Base-by-base conservation (phyloP, 2,329 filamentous ascomycete species). In the Diaporthe velutina region DNA sequence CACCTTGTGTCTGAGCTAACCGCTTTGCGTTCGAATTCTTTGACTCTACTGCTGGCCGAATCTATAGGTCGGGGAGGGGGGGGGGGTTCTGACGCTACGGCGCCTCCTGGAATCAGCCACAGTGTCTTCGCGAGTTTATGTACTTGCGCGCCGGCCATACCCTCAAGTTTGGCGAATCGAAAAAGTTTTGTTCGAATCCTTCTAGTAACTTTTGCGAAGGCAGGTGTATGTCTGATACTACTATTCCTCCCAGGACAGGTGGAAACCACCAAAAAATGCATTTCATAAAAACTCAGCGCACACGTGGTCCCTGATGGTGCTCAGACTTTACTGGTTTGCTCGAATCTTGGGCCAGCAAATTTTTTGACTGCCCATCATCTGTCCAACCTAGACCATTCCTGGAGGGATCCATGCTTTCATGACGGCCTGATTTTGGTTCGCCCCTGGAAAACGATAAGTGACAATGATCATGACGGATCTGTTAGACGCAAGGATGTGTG, bases 201-300 rank as follows among this genome's bases (percentile, higher is more conserved):
- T n/a, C 6, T 35, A 4, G 8, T 9, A 19, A 25, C n/a, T n/a
- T n/a, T 25, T 58, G 57, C 2, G 9, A 30, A 8, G 19, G 19
- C 15, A 57, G 54, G 17, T n/a, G 52, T 9, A 55, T 33, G 25
- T 55, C 28, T 13, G n/a, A 54, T n/a, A n/a, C n/a, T 25, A 13
- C 4, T n/a, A 22, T 15, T 35, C 17, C 12, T 12, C 30, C 48
- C 48, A 25, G 5, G 9, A 28, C 50, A 54, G 25, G 12, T 28
- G 1, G 10, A 7, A 28, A 15, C 4, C n/a, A 10, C 9, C 13
- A n/a, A 15, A 28, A 54, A 3, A 0, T 10, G 10, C 1, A 4
- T 7, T 54, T 54, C 12, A 52, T 25, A 5, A 15, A 54, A 0
- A 28, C 28, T 55, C 15, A 22, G 7, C 52, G 5, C 12, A 6